Conservation (phyloP, 2,329 filamentous ascomycete species). For the Neonectria faginata region DNA sequence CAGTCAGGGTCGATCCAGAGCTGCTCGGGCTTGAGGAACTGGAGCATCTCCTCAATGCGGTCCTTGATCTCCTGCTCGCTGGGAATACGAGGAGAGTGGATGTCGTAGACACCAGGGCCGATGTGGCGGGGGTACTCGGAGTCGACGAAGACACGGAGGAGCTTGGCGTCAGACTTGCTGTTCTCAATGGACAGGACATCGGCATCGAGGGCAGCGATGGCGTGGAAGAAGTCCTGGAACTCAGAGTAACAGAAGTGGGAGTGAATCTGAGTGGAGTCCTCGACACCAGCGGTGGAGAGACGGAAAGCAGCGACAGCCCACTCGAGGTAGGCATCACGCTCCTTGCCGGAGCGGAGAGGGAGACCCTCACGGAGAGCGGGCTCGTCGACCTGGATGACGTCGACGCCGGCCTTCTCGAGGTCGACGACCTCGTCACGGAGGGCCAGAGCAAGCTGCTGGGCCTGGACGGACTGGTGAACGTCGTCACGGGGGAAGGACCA, state of each 20-base stretch:
- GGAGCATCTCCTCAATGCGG: constrained; percentile 97
- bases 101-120: constrained; percentile 99
- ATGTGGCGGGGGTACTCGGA: constrained; percentile 98
- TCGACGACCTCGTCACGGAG: constrained; percentile 98
- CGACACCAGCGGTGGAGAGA: constrained; percentile 90
- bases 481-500: constrained; percentile 99
- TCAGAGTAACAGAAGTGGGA: constrained; percentile 99
- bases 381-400: constrained; percentile 99
- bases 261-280: constrained; percentile 98
- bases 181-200: constrained; percentile 99
- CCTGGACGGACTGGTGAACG: constrained; percentile 98
- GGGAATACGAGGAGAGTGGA: constrained; percentile 98
- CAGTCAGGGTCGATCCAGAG: constrained; percentile 99
- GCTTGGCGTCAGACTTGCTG: constrained; percentile 99
- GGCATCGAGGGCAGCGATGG: constrained; percentile 96
- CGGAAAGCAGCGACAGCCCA: constrained; percentile 99
- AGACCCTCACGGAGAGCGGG: constrained; percentile 99
- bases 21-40: constrained; percentile 97
- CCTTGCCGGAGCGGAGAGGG: constrained; percentile 90
- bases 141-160: constrained; percentile 98
- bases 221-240: constrained; percentile 99
- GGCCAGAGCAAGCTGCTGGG: constrained; percentile 97
- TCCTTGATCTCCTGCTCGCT: constrained; percentile 98
- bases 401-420: constrained; percentile 95
- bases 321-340: constrained; percentile 95